Evolutionary conservation across 1,284 basidiomycete species (phyloP).

Genomic region (Ceratobasidium sp.): DNA sequence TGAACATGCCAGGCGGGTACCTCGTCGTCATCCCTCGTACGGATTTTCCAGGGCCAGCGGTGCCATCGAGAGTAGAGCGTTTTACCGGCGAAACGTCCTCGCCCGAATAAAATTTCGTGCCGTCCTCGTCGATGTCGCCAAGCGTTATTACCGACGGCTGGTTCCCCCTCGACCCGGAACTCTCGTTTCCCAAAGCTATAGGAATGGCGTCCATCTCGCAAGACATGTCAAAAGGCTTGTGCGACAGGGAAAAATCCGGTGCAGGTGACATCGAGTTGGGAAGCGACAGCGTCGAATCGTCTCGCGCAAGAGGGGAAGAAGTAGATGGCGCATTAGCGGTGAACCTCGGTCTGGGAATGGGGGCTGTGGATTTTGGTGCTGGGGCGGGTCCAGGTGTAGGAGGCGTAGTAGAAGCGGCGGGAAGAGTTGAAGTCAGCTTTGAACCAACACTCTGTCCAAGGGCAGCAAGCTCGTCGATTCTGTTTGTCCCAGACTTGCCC

Average conservation of each 20-base stretch:
- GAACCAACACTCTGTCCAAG: constrained; percentile 41
- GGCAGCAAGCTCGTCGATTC: constrained; percentile 36
- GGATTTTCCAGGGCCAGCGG: not conserved
- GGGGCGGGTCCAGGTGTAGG: not conserved
- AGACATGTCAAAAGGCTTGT: constrained; percentile 43
- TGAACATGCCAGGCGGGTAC: constrained; percentile 44
- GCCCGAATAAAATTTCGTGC: constrained; percentile 2
- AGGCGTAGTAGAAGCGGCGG: constrained; percentile 19
- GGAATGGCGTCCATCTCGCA: constrained; percentile 38
- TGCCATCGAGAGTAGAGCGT: not conserved
- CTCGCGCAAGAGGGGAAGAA: constrained; percentile 29
- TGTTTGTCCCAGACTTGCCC: not conserved
- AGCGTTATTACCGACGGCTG: not conserved
- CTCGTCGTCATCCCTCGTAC: constrained; percentile 34
- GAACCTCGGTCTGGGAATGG: constrained; percentile 34
- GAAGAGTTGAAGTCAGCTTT: not conserved
- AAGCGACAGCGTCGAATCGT: constrained; percentile 35
- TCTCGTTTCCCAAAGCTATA: not conserved
- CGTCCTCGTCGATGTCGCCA: constrained; percentile 7
- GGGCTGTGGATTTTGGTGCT: not conserved
- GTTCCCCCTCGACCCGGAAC: not conserved
- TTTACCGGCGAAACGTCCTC: not conserved
- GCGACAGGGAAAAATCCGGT: constrained; percentile 6
- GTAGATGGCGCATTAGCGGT: constrained; percentile 12
- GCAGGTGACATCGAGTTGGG: constrained; percentile 39